Percentiles rank a stretch among this genome's conserved stretches.
These are phyloP conservation scores for Salvia rosmarinus DNA, from an alignment of 257 asterid genomes.

Conservation along the genomic window DNA sequence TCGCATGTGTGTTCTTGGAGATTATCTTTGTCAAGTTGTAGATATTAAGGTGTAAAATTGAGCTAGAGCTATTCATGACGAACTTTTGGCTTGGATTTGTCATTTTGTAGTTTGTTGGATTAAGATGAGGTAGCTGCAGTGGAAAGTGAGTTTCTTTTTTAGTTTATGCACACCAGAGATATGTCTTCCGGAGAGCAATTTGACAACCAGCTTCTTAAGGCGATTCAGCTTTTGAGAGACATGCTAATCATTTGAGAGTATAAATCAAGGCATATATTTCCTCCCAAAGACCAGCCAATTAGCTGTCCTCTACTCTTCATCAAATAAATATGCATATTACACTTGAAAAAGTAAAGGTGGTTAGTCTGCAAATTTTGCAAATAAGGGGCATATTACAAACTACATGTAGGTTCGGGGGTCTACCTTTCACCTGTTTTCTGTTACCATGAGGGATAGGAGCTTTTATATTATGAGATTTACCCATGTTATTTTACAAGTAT, in stretches of 20 bases:
- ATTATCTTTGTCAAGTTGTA: background rate
- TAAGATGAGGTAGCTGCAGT: background rate
- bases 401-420: background rate
- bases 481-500: background rate
- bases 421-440: background rate
- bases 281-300: background rate
- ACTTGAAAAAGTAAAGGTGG: background rate
- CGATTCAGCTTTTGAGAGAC: background rate
- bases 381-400: background rate
- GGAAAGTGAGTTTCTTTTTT: background rate
- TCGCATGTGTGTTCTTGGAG: background rate
- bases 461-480: background rate
- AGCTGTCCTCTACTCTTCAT: background rate
- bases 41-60: background rate
- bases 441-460: background rate
- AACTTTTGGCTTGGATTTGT: background rate
- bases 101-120: background rate
- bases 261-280: background rate
- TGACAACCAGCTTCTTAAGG: background rate
- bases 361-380: background rate
- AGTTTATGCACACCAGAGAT: background rate
- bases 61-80: background rate
- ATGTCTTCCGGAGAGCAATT: background rate
- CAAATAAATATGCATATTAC: background rate
- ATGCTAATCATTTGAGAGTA: background rate